Conservation (phyloP, 305 asterid genomes). For the Fraxinus floribunda region DNA sequence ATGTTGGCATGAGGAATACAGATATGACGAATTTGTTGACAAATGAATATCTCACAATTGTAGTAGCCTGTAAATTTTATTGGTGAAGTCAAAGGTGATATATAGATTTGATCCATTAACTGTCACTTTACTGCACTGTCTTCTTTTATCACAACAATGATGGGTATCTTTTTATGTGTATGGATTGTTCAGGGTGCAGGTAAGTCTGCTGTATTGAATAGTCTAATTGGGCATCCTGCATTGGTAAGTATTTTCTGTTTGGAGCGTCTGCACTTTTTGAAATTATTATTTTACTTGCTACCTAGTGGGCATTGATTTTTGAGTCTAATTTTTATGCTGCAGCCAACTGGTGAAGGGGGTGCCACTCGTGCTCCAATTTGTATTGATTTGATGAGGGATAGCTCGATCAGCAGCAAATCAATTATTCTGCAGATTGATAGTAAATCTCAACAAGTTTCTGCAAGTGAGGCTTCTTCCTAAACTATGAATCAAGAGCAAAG, state of each 20-base stretch:
- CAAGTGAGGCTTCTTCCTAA: conserved; percentile 68
- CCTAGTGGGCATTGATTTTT: conserved; percentile 10
- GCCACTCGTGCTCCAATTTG: conserved; percentile 99
- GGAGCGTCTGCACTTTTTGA: conserved; percentile 5
- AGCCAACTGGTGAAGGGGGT: conserved; percentile 99
- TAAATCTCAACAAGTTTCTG: conserved; percentile 85
- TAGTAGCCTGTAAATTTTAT: background rate
- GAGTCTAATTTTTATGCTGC: conserved; percentile 18
- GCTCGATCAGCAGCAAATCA: conserved; percentile 84
- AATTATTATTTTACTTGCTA: conserved; percentile 1
- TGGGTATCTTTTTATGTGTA: conserved; percentile 21
- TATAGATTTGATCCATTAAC: background rate
- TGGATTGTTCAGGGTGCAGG: conserved; percentile 76
- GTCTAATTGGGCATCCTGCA: conserved; percentile 59
- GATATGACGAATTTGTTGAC: background rate
- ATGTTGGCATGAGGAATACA: conserved; percentile 5
- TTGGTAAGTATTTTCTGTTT: conserved; percentile 54
- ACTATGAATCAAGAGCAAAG: conserved; percentile 18
- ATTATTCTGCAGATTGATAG: conserved; percentile 89
- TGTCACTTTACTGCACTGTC: conserved; percentile 8
- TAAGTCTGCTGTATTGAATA: conserved; percentile 56
- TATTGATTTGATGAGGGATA: conserved; percentile 80
- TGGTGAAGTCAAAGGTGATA: background rate
- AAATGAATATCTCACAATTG: conserved; percentile 2
- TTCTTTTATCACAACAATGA: conserved; percentile 14